Conservation (phyloP, 108 stramenopile genomes). For the Cylindrotheca closterium region DNA sequence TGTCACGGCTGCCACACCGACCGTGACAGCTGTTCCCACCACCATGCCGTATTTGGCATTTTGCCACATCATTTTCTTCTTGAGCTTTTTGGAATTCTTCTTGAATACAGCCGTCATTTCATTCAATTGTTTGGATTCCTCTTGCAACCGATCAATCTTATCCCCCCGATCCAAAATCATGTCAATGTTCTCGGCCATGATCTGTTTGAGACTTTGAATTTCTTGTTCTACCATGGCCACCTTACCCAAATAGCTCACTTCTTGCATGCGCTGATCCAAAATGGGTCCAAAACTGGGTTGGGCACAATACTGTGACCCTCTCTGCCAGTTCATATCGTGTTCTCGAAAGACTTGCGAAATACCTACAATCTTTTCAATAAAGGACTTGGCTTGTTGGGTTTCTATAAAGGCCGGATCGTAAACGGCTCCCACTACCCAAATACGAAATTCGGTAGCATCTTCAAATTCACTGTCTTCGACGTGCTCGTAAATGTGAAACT, state of each 20-base stretch:
- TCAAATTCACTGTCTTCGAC: conserved; percentile 2
- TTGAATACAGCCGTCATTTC: conserved; percentile 60
- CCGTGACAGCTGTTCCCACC: conserved; percentile 67
- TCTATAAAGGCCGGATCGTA: conserved; percentile 38
- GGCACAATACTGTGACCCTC: conserved; percentile 38
- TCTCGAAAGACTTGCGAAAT: conserved; percentile 54
- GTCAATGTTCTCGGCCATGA: conserved; percentile 68
- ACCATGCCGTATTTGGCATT: conserved; percentile 75
- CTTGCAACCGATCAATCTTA: conserved; percentile 45
- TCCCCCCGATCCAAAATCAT: conserved; percentile 53
- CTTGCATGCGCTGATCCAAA: conserved; percentile 66
- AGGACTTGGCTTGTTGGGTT: conserved; percentile 39
- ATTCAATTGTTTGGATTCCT: conserved; percentile 33
- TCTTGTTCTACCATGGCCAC: conserved; percentile 47
- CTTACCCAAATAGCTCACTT: conserved; percentile 44
- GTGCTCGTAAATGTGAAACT: conserved; percentile 66
- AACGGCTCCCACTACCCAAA: conserved; percentile 66
- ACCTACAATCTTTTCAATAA: conserved; percentile 62
- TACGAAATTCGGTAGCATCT: conserved; percentile 5
- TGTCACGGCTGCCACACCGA: conserved; percentile 49
- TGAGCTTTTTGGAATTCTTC: conserved; percentile 50
- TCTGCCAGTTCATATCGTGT: conserved; percentile 38
- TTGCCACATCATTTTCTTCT: conserved; percentile 56
- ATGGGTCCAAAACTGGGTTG: conserved; percentile 69
- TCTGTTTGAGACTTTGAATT: conserved; percentile 47